phyloP scores from a whole-genome alignment of 768 basidiomycete genomes.

The Rhodocollybia butyracea region DNA sequence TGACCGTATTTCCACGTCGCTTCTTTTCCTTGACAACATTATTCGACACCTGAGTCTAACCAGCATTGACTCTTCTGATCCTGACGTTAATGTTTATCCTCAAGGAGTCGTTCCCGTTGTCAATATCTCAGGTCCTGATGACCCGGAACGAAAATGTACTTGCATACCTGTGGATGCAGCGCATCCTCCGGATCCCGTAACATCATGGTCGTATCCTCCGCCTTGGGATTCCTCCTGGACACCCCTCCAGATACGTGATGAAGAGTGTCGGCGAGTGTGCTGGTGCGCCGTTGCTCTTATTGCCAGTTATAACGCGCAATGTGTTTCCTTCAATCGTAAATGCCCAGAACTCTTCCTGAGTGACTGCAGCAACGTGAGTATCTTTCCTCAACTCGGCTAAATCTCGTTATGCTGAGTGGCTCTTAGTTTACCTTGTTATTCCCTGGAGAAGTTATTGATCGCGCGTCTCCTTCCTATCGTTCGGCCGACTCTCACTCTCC shows the following conservation, averaged over 20 bases:
- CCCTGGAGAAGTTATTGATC: conserved; percentile 68
- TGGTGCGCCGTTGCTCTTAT: conserved; percentile 73
- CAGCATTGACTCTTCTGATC: conserved; percentile 53
- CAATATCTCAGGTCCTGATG: conserved; percentile 23
- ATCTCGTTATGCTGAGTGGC: background rate
- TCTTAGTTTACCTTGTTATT: conserved; percentile 62
- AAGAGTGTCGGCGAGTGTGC: conserved; percentile 72
- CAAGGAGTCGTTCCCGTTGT: conserved; percentile 49
- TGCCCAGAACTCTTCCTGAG: conserved; percentile 55
- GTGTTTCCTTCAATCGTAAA: conserved; percentile 59
- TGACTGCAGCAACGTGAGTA: conserved; percentile 65
- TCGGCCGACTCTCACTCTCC: conserved; percentile 47
- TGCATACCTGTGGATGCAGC: conserved; percentile 40
- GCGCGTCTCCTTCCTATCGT: conserved; percentile 36
- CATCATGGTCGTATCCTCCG: conserved; percentile 46
- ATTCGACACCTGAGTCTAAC: conserved; percentile 55
- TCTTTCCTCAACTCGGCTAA: background rate
- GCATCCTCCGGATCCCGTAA: conserved; percentile 33
- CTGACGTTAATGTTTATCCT: conserved; percentile 49
- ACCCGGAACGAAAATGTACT: conserved; percentile 34
- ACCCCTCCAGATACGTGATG: conserved; percentile 51
- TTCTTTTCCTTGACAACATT: conserved; percentile 62
- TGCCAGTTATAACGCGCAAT: conserved; percentile 65
- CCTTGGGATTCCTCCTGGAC: conserved; percentile 65
- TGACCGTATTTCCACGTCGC: conserved; percentile 47